Evolutionary conservation across 169 alveolate species (phyloP), one percentile per base, ranked within the genome.

Genomic region (Plasmodium billcollinsi): DNA sequence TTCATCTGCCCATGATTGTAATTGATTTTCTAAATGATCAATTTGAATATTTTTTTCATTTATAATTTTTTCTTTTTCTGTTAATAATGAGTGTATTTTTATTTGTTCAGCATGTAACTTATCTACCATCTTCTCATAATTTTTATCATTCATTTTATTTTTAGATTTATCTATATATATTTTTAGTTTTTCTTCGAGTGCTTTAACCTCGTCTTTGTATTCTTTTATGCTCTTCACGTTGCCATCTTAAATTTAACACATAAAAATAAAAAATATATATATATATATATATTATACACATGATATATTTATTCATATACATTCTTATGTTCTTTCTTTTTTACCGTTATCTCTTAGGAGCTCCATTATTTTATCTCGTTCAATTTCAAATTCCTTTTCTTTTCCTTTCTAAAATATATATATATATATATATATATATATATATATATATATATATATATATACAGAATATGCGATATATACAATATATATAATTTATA

Each of bases 1-100:
- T 59, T 78, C 89, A 45, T 78, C 78, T 20, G 89, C 89, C 89
- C 89, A 78, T 33, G 89, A 78, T 24, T 78, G 89, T 59, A 78
- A 65, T 45, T 78, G 89, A 6, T 45, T 18, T 26, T 78, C 78
- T 21, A 78, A 21, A 47, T 59, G 50, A 15, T 78, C 78, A 7
- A 78, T 78, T 78, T 78, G 66, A 12, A 67, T 63, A 58, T 78
- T 78, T 14, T 78, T 78, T 58, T 78, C 67, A 24, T 65, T 66
- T 65, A 78, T 78, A 52, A 67, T 49, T 78, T 78, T 65, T 65
- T 78, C 89, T 59, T 78, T 78, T 45, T 78, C 78, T n/a, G 76
- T 67, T 56, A 78, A 24, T 50, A 66, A 56, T 52, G 89, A 78
- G 9, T 78, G 89, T 45, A 78, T 66, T 65, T 66, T 78, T 65